Evolutionary conservation across 345 rosid genomes (phyloP).

Genomic region (Clarkia xantiana): DNA sequence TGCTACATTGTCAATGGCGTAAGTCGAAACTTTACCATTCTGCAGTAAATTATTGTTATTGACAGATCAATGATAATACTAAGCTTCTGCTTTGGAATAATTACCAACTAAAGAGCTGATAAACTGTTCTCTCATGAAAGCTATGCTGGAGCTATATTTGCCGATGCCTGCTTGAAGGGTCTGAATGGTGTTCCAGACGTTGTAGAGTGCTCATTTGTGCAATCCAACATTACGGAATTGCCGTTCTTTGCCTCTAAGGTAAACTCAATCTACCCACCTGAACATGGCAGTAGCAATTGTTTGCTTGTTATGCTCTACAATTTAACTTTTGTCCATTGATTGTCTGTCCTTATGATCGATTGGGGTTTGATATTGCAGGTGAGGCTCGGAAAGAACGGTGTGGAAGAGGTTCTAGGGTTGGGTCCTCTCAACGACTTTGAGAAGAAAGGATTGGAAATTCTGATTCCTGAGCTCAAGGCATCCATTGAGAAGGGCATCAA

Average conservation of each 20-base stretch:
- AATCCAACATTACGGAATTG: constrained; percentile 59
- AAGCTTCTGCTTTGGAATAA: too few species aligned
- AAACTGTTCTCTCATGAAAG: too few species aligned
- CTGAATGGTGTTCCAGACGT: constrained; percentile 84
- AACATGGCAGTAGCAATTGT: too few species aligned
- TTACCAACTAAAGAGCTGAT: too few species aligned
- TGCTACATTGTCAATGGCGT: constrained; percentile 90
- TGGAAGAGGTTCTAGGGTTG: constrained; percentile 62
- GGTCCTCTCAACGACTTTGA: constrained; percentile 73
- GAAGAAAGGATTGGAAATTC: constrained; percentile 67
- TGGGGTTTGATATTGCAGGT: constrained; percentile 16
- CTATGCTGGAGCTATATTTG: constrained; percentile 90
- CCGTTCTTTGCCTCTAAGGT: constrained; percentile 66
- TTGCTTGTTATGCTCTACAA: too few species aligned
- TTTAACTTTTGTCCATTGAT: too few species aligned
- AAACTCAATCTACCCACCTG: too few species aligned
- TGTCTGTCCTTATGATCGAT: too few species aligned
- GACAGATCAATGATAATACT: too few species aligned
- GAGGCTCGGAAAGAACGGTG: constrained; percentile 70
- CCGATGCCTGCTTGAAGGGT: constrained; percentile 91
- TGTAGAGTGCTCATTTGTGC: constrained; percentile 70
- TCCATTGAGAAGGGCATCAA: constrained; percentile 82
- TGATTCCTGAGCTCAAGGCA: constrained; percentile 62
- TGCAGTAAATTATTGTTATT: too few species aligned
- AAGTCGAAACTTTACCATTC: too few species aligned